Conservation (phyloP, 2,329 filamentous ascomycete species). For the Chaetomium sp. region DNA sequence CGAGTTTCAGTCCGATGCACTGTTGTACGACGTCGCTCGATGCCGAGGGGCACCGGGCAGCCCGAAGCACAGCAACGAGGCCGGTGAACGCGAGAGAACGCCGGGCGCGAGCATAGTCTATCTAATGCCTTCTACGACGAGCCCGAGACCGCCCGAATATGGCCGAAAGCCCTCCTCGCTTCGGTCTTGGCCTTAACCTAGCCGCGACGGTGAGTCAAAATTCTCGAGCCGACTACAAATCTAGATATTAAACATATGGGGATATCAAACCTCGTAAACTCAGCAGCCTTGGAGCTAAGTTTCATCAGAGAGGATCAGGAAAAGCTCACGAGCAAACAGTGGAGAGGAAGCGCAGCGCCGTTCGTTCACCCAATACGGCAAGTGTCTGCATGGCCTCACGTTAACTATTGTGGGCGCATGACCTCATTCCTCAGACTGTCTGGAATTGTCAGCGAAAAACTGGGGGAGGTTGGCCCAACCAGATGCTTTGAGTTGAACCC, state of each 20-base stretch:
- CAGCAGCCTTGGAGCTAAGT: not conserved
- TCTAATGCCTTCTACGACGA: not conserved
- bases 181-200: no score
- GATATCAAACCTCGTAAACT: not conserved
- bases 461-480: not conserved
- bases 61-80: no score
- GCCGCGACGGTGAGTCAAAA: no score
- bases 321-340: no score
- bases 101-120: not conserved
- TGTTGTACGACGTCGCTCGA: no score
- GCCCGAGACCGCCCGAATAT: no score
- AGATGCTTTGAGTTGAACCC: not conserved
- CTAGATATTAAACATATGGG: no score
- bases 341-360: not conserved
- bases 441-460: not conserved
- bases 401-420: not conserved
- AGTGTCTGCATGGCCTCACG: slow-evolving; percentile 11
- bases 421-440: not conserved
- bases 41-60: no score
- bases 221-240: no score
- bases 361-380: not conserved
- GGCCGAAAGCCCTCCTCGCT: no score
- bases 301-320: no score
- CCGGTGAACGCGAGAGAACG: not conserved
- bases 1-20: no score